Percentiles rank a stretch among this genome's conserved stretches.
phyloP scores from a whole-genome alignment of 2,329 filamentous ascomycete genomes.

The Pseudocercospora eumusae region DNA sequence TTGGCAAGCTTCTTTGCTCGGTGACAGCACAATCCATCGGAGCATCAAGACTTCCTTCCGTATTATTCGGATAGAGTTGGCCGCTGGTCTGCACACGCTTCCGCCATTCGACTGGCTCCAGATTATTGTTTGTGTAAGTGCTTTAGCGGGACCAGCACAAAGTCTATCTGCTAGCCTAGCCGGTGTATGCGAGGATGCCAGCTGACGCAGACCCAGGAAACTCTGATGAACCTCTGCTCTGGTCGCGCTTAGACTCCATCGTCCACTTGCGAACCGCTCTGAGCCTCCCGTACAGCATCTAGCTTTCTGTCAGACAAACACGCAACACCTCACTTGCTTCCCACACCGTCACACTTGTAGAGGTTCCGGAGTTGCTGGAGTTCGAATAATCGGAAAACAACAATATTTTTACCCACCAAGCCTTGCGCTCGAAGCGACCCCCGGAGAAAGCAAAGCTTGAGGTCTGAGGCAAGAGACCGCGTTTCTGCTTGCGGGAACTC shows the following conservation, averaged over 20 bases:
- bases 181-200: constrained; percentile 27
- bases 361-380: neutral
- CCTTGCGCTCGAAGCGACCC: neutral
- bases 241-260: constrained; percentile 17
- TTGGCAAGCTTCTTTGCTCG: constrained; percentile 18
- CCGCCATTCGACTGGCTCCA: constrained; percentile 16
- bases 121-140: constrained; percentile 22
- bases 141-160: constrained; percentile 21
- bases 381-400: neutral
- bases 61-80: constrained; percentile 32
- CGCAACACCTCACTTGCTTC: constrained; percentile 4
- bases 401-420: neutral
- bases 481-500: neutral
- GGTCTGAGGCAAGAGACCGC: neutral
- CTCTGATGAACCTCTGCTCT: constrained; percentile 15
- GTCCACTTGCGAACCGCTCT: constrained; percentile 2
- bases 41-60: neutral
- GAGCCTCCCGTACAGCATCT: constrained; percentile 9
- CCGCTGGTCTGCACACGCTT: constrained; percentile 24
- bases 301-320: constrained; percentile 6
- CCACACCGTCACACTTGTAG: neutral
- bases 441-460: neutral
- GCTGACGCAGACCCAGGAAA: constrained; percentile 29
- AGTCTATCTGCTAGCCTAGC: constrained; percentile 29
- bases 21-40: constrained; percentile 6